Base-by-base conservation (phyloP, 2,329 filamentous ascomycete genomes). In the Fusarium devonianum region DNA sequence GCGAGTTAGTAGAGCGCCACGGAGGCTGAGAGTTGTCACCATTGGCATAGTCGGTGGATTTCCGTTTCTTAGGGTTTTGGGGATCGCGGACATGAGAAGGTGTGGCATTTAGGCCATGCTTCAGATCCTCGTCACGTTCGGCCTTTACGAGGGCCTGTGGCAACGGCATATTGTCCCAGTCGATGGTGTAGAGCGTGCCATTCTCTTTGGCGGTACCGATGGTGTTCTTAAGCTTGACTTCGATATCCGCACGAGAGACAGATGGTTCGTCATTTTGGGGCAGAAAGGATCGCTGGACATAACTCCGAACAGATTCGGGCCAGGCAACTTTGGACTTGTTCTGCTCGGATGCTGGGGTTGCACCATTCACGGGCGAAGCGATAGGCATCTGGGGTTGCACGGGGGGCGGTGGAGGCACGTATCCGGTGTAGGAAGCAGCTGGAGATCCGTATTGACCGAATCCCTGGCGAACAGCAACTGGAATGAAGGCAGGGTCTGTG, bases 281-380 rank as follows among this genome's bases (percentile, higher is more conserved):
- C 39, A 89, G 85, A 69, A 97, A 97, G 18, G 92, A 92, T 67
- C 92, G 86, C 66, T 92, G 88, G 22, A 97, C 93, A 74, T 97
- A 97, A 60, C 82, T 79, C 63, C 92, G 89, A 52, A 97, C 90
- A n/a, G 87, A 83, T 32, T 83, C 77, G 22, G 92, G 87, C 87
- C 91, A 97, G 63, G 88, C 84, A 64, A 88, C 86, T 75, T 88
- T 90, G 68, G 79, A 74, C 70, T 80, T 78, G 62, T 70, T 70
- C 56, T 65, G 66, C 62, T 70, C 65, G 49, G 62, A 54, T 38
- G 65, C 58, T 49, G 62, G 49, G 53, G 67, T 52, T 60, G 65
- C 58, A 60, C 63, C 53, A 56, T 68, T 61, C 43, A 63, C 52
- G 43, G 62, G 42, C 44, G 62, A 58, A 40, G 58, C 40, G 36